Conservation (phyloP, 768 basidiomycete species). For the Suillus cothurnatus region DNA sequence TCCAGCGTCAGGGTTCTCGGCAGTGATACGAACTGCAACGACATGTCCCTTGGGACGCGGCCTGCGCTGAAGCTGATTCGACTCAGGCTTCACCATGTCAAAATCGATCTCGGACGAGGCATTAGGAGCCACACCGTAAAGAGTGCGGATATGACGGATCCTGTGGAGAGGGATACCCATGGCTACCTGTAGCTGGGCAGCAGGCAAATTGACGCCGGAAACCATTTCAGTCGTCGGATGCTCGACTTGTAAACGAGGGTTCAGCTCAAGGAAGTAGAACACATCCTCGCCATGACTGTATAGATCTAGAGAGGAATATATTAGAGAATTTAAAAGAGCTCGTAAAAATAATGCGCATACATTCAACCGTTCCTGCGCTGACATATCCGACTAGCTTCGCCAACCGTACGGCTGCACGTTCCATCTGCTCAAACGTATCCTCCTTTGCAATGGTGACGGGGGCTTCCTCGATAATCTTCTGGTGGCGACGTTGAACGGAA, state of each 20-base stretch:
- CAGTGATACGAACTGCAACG: constrained; percentile 98
- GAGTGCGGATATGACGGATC: constrained; percentile 91
- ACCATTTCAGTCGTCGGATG: constrained; percentile 99
- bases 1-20: constrained; percentile 98
- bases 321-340: constrained; percentile 11
- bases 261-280: constrained; percentile 98
- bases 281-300: constrained; percentile 92
- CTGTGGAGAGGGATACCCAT: constrained; percentile 98
- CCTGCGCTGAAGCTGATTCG: constrained; percentile 87
- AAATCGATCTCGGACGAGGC: constrained; percentile 94
- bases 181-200: constrained; percentile 94
- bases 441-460: constrained; percentile 96
- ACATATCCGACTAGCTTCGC: constrained; percentile 99
- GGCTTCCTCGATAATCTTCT: constrained; percentile 99
- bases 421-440: constrained; percentile 95
- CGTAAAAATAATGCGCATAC: constrained; percentile 44
- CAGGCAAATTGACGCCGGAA: constrained; percentile 96
- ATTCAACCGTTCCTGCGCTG: constrained; percentile 98
- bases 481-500: constrained; percentile 98
- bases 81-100: constrained; percentile 89
- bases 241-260: constrained; percentile 99
- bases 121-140: constrained; percentile 93
- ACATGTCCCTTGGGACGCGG: constrained; percentile 98
- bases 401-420: constrained; percentile 98
- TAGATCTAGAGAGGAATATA: constrained; percentile 58